Conservation (phyloP, 164 flowering plant genomes). For the Nymphaea colorata region DNA sequence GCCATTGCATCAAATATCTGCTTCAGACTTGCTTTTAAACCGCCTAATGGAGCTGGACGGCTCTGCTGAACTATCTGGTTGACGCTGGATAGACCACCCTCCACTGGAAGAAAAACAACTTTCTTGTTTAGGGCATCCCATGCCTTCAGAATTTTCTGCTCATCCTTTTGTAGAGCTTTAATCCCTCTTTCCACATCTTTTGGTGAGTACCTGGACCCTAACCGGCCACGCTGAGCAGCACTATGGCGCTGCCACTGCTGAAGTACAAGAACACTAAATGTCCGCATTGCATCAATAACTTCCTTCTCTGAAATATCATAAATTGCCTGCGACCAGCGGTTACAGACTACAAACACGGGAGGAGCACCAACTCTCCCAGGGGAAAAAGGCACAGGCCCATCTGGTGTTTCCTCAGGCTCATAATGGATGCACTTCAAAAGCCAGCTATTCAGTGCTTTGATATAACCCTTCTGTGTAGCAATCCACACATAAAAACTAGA, state of each 20-base stretch:
- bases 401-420: constrained; percentile 41
- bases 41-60: constrained; percentile 26
- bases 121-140: constrained; percentile 70
- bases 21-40: constrained; percentile 49
- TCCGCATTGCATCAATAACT: constrained; percentile 34
- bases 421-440: constrained; percentile 30
- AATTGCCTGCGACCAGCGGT: constrained; percentile 39
- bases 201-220: constrained; percentile 8
- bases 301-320: constrained; percentile 33
- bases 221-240: constrained; percentile 16
- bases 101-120: constrained; percentile 37
- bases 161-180: constrained; percentile 59
- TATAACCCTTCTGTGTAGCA: constrained; percentile 30
- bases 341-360: constrained; percentile 34
- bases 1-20: constrained; percentile 78
- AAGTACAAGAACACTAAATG: constrained; percentile 17
- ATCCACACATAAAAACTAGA: constrained; percentile 36
- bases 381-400: constrained; percentile 34
- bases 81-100: constrained; percentile 21
- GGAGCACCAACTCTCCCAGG: constrained; percentile 47
- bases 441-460: constrained; percentile 46
- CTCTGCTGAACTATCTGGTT: constrained; percentile 40
- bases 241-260: constrained; percentile 18
- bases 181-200: constrained; percentile 37
- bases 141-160: constrained; percentile 66